phyloP scores from a whole-genome alignment of 257 asterid genomes.

The Ligustrum vulgare region DNA sequence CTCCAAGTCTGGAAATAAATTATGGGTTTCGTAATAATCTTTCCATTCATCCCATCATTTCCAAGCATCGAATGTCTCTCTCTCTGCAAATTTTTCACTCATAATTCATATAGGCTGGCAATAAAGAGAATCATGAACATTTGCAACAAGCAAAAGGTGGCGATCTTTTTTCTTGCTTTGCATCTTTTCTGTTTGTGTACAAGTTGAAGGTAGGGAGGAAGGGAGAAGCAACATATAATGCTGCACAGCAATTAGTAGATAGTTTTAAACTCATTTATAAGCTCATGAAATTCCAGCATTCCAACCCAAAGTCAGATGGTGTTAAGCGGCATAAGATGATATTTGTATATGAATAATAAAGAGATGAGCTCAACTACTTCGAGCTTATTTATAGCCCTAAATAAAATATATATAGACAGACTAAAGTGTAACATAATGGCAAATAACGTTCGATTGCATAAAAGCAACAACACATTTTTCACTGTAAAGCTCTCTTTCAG shows the following conservation, averaged over 20 bases:
- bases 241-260: slow-evolving; percentile 10
- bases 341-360: slow-evolving; percentile 3
- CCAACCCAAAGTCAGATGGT: not conserved
- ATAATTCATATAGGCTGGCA: slow-evolving; percentile 19
- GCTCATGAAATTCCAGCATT: slow-evolving; percentile 7
- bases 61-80: slow-evolving; percentile 59
- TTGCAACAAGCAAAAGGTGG: slow-evolving; percentile 8
- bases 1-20: slow-evolving; percentile 91
- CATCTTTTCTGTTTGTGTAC: slow-evolving; percentile 5
- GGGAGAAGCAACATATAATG: slow-evolving; percentile 8
- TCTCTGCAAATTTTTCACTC: slow-evolving; percentile 54
- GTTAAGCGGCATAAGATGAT: not conserved
- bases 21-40: slow-evolving; percentile 70
- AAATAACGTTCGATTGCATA: slow-evolving; percentile 8
- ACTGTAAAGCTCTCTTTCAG: not conserved
- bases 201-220: slow-evolving; percentile 3
- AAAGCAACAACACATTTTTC: slow-evolving; percentile 4
- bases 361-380: not conserved
- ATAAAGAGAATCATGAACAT: slow-evolving; percentile 13
- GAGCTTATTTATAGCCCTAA: not conserved
- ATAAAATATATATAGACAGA: slow-evolving; percentile 1
- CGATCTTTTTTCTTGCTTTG: slow-evolving; percentile 7
- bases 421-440: not conserved
- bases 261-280: slow-evolving; percentile 2
- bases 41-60: slow-evolving; percentile 55